A percentile compares a stretch with the other conserved stretches of the same genome.
phyloP scores from a whole-genome alignment of 768 basidiomycete species.

The Chiua virens region DNA sequence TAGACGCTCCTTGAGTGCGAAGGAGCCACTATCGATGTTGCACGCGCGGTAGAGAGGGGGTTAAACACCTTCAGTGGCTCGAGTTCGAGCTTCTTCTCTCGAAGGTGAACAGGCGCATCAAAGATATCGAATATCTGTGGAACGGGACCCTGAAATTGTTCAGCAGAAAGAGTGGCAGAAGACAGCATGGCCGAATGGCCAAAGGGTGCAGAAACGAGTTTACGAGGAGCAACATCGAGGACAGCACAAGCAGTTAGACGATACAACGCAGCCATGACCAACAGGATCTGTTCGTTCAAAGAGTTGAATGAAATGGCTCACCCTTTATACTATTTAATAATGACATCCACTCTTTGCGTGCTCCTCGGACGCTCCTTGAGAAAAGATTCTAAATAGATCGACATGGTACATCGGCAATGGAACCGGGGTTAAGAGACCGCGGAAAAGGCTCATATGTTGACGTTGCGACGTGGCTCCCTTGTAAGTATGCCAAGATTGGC shows the following conservation, averaged over 20 bases:
- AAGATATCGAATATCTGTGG: constrained; percentile 51
- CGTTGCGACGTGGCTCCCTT: not conserved
- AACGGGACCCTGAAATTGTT: constrained; percentile 2
- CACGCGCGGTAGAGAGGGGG: constrained; percentile 1
- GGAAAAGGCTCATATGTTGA: constrained; percentile 1
- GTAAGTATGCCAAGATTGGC: constrained; percentile 10
- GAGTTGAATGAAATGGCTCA: not conserved
- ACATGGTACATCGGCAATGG: constrained; percentile 17
- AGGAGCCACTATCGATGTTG: constrained; percentile 5
- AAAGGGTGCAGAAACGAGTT: constrained; percentile 11
- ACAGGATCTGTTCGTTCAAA: not conserved
- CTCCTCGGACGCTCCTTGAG: not conserved
- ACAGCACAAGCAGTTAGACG: constrained; percentile 8
- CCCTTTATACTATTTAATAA: constrained; percentile 27
- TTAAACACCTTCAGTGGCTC: constrained; percentile 10
- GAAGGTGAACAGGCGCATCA: constrained; percentile 44
- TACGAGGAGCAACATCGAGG: constrained; percentile 6
- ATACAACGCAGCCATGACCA: constrained; percentile 16
- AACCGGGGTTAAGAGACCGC: constrained; percentile 15
- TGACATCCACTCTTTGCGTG: no score
- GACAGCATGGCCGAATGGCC: constrained; percentile 14
- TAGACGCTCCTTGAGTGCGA: constrained; percentile 1
- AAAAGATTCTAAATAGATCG: not conserved
- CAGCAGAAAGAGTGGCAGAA: constrained; percentile 1
- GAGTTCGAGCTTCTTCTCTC: constrained; percentile 34